Conservation (phyloP, 164 flowering plant species). For the Stephania yunnanensis region DNA sequence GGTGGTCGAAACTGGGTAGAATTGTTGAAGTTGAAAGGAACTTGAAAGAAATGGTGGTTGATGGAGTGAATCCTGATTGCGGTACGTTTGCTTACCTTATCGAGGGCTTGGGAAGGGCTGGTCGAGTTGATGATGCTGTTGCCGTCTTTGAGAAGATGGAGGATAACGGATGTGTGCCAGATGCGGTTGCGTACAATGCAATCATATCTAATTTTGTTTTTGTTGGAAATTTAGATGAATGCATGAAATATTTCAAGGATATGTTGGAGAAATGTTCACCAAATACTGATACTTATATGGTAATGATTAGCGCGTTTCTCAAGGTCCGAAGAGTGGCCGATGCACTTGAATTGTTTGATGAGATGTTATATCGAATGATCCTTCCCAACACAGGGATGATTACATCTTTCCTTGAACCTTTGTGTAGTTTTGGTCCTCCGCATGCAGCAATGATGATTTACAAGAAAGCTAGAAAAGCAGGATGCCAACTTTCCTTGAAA, state of each 20-base stretch:
- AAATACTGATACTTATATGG: slow-evolving; percentile 49
- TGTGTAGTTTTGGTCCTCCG: slow-evolving; percentile 91
- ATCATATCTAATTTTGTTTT: slow-evolving; percentile 57
- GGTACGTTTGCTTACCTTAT: slow-evolving; percentile 44
- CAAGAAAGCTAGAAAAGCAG: slow-evolving; percentile 60
- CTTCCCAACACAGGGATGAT: slow-evolving; percentile 58
- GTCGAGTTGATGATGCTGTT: slow-evolving; percentile 54
- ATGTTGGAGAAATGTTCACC: slow-evolving; percentile 54
- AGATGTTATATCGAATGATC: slow-evolving; percentile 55
- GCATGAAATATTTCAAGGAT: slow-evolving; percentile 42
- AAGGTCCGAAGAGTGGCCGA: slow-evolving; percentile 72
- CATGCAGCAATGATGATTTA: slow-evolving; percentile 82
- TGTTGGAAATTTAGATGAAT: slow-evolving; percentile 42
- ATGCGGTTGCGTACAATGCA: slow-evolving; percentile 56
- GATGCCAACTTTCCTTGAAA: slow-evolving; percentile 52
- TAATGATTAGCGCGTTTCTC: slow-evolving; percentile 45
- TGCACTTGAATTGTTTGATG: slow-evolving; percentile 85
- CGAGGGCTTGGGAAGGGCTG: slow-evolving; percentile 78
- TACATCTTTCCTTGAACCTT: slow-evolving; percentile 56
- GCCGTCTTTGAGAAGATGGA: slow-evolving; percentile 49
- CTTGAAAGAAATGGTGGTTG: slow-evolving; percentile 48
- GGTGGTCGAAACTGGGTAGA: slow-evolving; percentile 67
- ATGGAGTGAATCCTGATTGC: slow-evolving; percentile 58
- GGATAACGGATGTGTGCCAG: slow-evolving; percentile 38
- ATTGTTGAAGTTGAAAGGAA: slow-evolving; percentile 48